Base-by-base conservation (phyloP, 2,329 filamentous ascomycete genomes). In the Fusarium sp. region DNA sequence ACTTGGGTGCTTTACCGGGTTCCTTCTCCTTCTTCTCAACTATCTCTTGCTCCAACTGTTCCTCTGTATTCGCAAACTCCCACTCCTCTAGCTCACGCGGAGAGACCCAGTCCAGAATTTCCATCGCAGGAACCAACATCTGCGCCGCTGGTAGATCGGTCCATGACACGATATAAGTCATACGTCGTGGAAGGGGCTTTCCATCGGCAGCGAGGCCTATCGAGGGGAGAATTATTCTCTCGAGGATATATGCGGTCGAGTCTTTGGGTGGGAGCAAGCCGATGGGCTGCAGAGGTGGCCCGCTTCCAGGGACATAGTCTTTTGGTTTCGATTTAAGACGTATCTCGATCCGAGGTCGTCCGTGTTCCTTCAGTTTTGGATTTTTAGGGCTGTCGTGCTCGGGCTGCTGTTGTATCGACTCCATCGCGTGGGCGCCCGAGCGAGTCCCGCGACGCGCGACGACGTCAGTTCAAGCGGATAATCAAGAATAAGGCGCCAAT, bases 21-120 rank as follows among this genome's bases (percentile, higher is more conserved):
- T 72, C 72, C 17, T 76, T 73, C 33, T 74, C 52, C 23, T 69
- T 74, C 20, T 73, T 56, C 21, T 72, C 70, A 11, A 67, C 61
- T 29, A 78, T 77, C 37, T 81, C 78, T 43, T 78, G 72, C n/a
- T 84, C 82, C 20, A 80, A 74, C 56, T 81, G 77, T 21, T 82
- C 76, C 48, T 81, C 80, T 15, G 80, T 76, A 4, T 79, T 76
- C 2, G 78, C 73, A 52, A 80, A 83, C 64, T 89, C 87, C 79
- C 83, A 90, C 0, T 87, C 80, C 72, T 90, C 88, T 5, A 88
- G 69, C 11, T 80, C 81, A 13, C 80, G 77, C 3, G 84, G 83
- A 0, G 87, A 88, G 10, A 90, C 87, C 63, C 88, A 90, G 31
- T 89, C 83, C 14, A 85, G 78, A 8, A 88, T 80, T 61, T 80